Evolutionary conservation across 1,284 basidiomycete genomes (phyloP), one percentile per base, ranked within the genome.

Genomic region (Fomitiporia mediterranea): DNA sequence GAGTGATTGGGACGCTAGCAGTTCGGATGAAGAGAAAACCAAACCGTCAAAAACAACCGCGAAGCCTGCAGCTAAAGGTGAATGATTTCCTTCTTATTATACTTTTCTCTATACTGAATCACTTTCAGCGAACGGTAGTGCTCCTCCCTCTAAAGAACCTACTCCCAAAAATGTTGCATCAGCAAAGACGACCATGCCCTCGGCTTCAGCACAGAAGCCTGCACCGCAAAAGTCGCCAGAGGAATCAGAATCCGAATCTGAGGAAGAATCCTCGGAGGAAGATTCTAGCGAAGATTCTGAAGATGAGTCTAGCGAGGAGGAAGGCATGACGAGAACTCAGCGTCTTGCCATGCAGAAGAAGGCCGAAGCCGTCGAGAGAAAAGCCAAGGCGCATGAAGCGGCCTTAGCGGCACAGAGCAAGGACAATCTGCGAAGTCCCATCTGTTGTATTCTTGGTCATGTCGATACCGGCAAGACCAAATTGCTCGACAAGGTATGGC

Each of bases 381-480:
- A 90, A 54, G 82, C 85, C 53, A 90, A 94, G 65, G 87, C 89
- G 6, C 89, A 87, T 67, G 86, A 93, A 70, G 89, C 85, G 30
- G 95, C 96, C 6, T 71, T 97, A 63, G 92, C 94, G 32, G 90
- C 89, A 4, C 78, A 93, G 56, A 92, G 74, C 70, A 94, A 91
- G 69, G 94, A 98, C 66, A 77, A 99, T 69, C 75, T 99, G 55
- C 89, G 97, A 48, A 94, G 89, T 69, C 97, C 97, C 27, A 99
- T 99, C 68, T 99, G 97, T 71, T 98, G 96, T 85, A 99, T 99
- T 69, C 76, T 99, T 59, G 97, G 97, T 59, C 97, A 99, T 72
- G 97, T 99, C 81, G 97, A 99, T 79, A 99, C 96, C 3, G 97
- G 97, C 63, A 99, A 99, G 77, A 99, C 97, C 40, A 99, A 98